phyloP scores from a whole-genome alignment of 139 green algal species.

The Tetraselmis striata region DNA sequence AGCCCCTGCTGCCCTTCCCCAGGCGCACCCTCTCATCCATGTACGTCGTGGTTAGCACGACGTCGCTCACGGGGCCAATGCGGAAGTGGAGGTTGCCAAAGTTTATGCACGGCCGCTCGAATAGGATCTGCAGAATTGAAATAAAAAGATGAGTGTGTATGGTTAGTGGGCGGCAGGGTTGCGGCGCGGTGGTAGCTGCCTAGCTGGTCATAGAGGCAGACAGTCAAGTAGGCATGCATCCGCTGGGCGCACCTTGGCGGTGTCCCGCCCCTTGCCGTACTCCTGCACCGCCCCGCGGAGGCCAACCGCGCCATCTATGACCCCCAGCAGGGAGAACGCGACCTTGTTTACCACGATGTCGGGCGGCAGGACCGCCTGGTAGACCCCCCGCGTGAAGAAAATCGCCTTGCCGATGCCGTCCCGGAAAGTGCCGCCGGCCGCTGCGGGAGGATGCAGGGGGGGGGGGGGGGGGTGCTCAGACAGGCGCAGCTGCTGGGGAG shows the following conservation, averaged over 20 bases:
- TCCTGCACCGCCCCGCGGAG: constrained; percentile 43
- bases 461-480: neutral
- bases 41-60: constrained; percentile 70
- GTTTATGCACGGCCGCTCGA: constrained; percentile 55
- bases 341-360: constrained; percentile 70
- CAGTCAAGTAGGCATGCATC: neutral
- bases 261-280: constrained; percentile 30
- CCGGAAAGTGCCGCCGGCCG: constrained; percentile 63
- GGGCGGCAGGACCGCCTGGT: constrained; percentile 61
- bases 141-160: neutral
- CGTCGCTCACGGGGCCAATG: constrained; percentile 47
- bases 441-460: constrained; percentile 17
- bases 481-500: neutral
- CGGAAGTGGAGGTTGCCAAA: constrained; percentile 36
- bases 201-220: neutral
- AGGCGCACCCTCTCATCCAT: constrained; percentile 68
- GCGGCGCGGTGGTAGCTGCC: too few relatives aligned
- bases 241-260: constrained; percentile 35
- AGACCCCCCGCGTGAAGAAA: constrained; percentile 59
- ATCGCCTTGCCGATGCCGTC: constrained; percentile 43
- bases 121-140: constrained; percentile 43
- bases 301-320: constrained; percentile 49
- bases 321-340: constrained; percentile 52
- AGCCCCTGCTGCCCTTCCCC: constrained; percentile 59
- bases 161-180: neutral